A percentile compares a stretch with the other conserved stretches of the same genome.
phyloP scores from a whole-genome alignment of 257 asterid genomes.

The Nemophila menziesii region DNA sequence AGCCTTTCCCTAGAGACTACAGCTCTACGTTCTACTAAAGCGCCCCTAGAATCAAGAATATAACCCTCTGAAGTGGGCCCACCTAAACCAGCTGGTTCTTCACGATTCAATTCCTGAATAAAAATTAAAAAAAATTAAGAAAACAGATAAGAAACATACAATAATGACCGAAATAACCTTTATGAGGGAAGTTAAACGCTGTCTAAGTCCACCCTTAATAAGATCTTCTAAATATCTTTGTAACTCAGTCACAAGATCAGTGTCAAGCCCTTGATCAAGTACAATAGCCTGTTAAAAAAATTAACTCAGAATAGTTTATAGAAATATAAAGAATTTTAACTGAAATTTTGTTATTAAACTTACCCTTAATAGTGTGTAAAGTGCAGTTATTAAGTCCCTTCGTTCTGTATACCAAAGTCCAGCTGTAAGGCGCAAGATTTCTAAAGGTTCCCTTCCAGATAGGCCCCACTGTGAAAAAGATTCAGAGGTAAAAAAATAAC shows the following conservation, averaged over 20 bases:
- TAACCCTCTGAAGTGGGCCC: conserved; percentile 78
- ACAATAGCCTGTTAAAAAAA: conserved; percentile 72
- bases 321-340: neutral
- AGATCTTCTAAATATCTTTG: conserved; percentile 68
- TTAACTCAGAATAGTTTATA: conserved; percentile 1
- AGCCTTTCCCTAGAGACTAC: conserved; percentile 87
- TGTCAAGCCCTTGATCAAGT: conserved; percentile 81
- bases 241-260: conserved; percentile 63
- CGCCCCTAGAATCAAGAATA: conserved; percentile 85
- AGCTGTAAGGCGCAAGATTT: conserved; percentile 76
- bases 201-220: conserved; percentile 61
- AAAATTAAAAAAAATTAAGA: neutral
- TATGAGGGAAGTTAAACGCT: conserved; percentile 51
- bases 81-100: conserved; percentile 86
- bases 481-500: conserved; percentile 2
- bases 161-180: conserved; percentile 34
- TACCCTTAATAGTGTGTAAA: conserved; percentile 78
- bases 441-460: conserved; percentile 74
- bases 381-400: conserved; percentile 74
- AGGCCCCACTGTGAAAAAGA: conserved; percentile 73
- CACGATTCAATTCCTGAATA: conserved; percentile 75
- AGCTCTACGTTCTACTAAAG: conserved; percentile 81
- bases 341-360: neutral
- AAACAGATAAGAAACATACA: neutral
- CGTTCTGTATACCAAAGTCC: conserved; percentile 97